These are phyloP conservation scores for Cercospora berteroae DNA, from an alignment of 2,329 filamentous ascomycete species.

Conservation along the genomic window DNA sequence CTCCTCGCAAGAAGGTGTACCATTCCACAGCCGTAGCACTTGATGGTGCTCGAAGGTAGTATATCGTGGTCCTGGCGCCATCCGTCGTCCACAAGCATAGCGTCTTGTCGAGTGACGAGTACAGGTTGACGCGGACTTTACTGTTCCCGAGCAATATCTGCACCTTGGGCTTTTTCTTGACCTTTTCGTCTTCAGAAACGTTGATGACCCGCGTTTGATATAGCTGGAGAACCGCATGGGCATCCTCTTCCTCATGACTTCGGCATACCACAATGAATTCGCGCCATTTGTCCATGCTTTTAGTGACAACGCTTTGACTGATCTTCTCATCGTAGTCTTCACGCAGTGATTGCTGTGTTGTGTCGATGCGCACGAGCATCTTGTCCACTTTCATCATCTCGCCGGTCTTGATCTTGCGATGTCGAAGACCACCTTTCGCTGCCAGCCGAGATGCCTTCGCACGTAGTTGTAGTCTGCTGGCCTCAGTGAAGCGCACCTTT, in stretches of 20 bases:
- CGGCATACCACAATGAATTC: slow-evolving; percentile 64
- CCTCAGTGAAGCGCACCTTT: slow-evolving; percentile 34
- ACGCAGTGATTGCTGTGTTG: slow-evolving; percentile 49
- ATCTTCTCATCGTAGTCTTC: slow-evolving; percentile 64
- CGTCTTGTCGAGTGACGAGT: slow-evolving; percentile 65
- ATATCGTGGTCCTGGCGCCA: slow-evolving; percentile 56
- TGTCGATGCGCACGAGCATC: slow-evolving; percentile 64
- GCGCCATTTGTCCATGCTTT: slow-evolving; percentile 62
- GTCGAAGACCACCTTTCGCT: slow-evolving; percentile 29
- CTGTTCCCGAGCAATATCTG: slow-evolving; percentile 57
- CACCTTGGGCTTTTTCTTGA: slow-evolving; percentile 55
- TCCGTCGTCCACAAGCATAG: slow-evolving; percentile 61
- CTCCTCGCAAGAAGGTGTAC: slow-evolving; percentile 64
- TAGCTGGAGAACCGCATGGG: slow-evolving; percentile 40
- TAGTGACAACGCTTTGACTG: slow-evolving; percentile 58
- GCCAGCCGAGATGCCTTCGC: slow-evolving; percentile 34
- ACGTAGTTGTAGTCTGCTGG: slow-evolving; percentile 34
- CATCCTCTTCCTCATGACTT: slow-evolving; percentile 54
- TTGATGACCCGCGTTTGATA: slow-evolving; percentile 55
- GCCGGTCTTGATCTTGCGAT: slow-evolving; percentile 50
- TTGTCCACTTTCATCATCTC: slow-evolving; percentile 66
- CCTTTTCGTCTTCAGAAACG: slow-evolving; percentile 47
- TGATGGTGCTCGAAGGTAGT: slow-evolving; percentile 61
- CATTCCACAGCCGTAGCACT: slow-evolving; percentile 63
- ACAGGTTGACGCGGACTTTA: slow-evolving; percentile 59